Evolutionary conservation across 2,329 filamentous ascomycete genomes (phyloP), one percentile per base, ranked within the genome.

Genomic region (Cephalotrichum gorgonifer): DNA sequence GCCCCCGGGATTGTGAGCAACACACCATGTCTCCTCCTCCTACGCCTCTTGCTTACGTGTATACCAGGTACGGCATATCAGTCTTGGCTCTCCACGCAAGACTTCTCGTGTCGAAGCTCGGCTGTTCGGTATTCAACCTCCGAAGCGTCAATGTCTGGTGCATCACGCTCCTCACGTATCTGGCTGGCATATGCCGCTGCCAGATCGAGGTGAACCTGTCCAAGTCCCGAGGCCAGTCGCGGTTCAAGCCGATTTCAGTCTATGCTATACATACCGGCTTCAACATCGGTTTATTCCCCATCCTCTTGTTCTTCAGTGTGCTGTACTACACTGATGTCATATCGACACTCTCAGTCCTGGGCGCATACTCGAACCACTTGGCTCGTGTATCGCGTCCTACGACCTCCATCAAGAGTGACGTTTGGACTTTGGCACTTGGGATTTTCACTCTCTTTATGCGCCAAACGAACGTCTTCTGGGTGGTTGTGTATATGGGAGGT

Each of bases 381-480:
- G 52, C 60, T 23, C 72, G 78, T 15, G 54, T 75, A 2, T 64
- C 63, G 17, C 51, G 54, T 28, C 53, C 58, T 11, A 46, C 43
- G 6, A 64, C 60, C 5, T 65, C 66, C 0, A 15, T 69, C 5
- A 3, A 57, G 7, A 74, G 63, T 41, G 71, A 72, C 44, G 1
- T 81, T 0, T 52, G 56, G 11, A 69, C 71, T 0, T 52, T 87
- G 0, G 1, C 72, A 0, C 62, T 84, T 6, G 89, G 89, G 0
- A 54, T 88, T 0, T 53, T 78, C 1, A 74, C 88, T 1, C 72
- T 98, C 20, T 68, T 77, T 2, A 93, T 95, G 71, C 76, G 93
- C 23, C 93, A 98, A 64, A 98, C 93, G 0, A 98, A 98, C 58
- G 85, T 97, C 50, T 95, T 98, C 62, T 98, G 93, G 93, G 83